Base-by-base conservation (phyloP, 257 asterid genomes). In the Osmanthus fragrans region DNA sequence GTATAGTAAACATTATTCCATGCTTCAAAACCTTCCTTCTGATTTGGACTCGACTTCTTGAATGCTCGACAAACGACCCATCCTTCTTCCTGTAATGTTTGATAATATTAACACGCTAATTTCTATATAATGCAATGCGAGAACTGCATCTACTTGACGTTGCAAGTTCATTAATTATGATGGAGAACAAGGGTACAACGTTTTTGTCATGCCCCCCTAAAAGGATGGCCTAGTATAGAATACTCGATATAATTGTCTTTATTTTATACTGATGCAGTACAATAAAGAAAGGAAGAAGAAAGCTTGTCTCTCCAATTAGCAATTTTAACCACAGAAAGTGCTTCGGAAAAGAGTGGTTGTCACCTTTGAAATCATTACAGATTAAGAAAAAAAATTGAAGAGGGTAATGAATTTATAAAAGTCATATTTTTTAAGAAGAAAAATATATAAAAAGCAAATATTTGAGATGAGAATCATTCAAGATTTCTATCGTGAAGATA, bases 11-110 rank as follows among this genome's bases (percentile, higher is more conserved):
- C 47, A 79, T 86, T 69, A 67, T 72, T 78, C 93, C 94, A 89
- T 15, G 89, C 82, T 81, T 88, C 93, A 16, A 71, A 84, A 12
- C 90, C 89, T 86, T 88, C 94, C 45, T 84, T 90, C 79, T 88
- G 92, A 70, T 90, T 90, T n/a, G 98, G 96, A 78, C 76, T 85
- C 37, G 93, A 92, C 81, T 93, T 93, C 88, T 88, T 93, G 89
- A 93, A 93, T 19, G 98, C 98, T 40, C 98, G 84, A 51, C 98
- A 91, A 76, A 91, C 98, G 0, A 91, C 98, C 98, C 97, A 93
- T 80, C 98, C 98, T 89, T 91, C 98, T 85, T 93, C 98, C 98
- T 91, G 85, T 56, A 79, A 76, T 15, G 9, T 34, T 1, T 16
- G 21, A 8, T 10, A 3, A 4, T 18, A 19, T 76, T 0, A 78